Evolutionary conservation across 257 asterid species (phyloP).

Genomic region (Craterostigma plantagineum): DNA sequence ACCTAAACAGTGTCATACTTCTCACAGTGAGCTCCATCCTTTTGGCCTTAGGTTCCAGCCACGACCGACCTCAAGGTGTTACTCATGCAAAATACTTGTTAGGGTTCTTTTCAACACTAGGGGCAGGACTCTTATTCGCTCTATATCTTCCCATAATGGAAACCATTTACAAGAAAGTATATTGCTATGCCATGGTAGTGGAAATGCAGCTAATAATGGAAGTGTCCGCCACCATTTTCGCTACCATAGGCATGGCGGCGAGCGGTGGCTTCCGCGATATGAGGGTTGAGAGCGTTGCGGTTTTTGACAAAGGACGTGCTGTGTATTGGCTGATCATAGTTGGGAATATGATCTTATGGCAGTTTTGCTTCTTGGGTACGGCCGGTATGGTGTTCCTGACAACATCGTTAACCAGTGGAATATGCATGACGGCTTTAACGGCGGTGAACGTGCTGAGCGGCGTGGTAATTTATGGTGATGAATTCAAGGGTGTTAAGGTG

Average conservation of each 20-base stretch:
- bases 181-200: conserved; percentile 59
- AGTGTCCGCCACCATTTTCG: conserved; percentile 32
- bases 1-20: conserved; percentile 51
- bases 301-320: conserved; percentile 29
- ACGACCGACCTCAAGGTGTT: conserved; percentile 22
- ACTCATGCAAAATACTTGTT: conserved; percentile 19
- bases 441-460: conserved; percentile 43
- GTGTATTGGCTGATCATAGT: conserved; percentile 35
- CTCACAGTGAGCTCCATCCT: conserved; percentile 43
- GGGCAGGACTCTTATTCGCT: conserved; percentile 52
- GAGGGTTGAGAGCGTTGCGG: conserved; percentile 22
- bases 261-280: conserved; percentile 25
- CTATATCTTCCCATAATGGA: conserved; percentile 65
- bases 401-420: conserved; percentile 51
- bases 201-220: conserved; percentile 75
- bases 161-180: conserved; percentile 23
- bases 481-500: conserved; percentile 32
- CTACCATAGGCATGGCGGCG: conserved; percentile 28
- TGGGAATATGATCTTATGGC: conserved; percentile 30
- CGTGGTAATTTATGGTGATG: conserved; percentile 38
- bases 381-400: conserved; percentile 72
- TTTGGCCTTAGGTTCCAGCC: conserved; percentile 25
- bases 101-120: conserved; percentile 40
- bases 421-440: conserved; percentile 61
- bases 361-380: conserved; percentile 55